Conservation (phyloP, 164 flowering plant species). For the Nymphaea thermarum region DNA sequence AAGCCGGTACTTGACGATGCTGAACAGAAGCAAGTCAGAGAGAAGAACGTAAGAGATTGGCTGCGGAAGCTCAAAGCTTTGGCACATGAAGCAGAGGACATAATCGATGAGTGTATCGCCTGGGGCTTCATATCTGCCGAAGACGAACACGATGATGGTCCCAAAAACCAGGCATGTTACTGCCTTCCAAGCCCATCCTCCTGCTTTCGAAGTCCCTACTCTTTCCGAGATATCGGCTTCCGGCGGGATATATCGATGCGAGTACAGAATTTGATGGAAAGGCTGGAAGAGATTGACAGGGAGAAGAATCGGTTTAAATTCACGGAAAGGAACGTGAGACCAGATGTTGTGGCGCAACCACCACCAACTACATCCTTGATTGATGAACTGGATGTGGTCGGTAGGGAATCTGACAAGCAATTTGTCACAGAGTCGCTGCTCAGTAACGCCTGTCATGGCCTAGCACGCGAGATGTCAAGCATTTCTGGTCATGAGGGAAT, state of each 20-base stretch:
- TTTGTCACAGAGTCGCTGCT: not conserved
- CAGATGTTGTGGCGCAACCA: too few relatives aligned
- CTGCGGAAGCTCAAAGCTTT: constrained; percentile 1
- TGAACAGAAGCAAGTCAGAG: constrained; percentile 13
- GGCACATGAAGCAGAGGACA: constrained; percentile 7
- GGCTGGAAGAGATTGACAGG: not conserved
- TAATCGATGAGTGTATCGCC: constrained; percentile 1
- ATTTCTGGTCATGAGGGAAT: not conserved
- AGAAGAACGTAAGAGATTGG: constrained; percentile 7
- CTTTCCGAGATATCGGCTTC: not conserved
- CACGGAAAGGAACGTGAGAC: not conserved
- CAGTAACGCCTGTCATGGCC: not conserved
- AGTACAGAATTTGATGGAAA: not conserved
- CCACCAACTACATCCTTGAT: not conserved
- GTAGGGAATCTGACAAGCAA: not conserved
- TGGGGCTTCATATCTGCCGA: not conserved
- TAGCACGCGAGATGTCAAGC: too few relatives aligned
- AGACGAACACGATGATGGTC: not conserved
- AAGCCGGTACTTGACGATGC: constrained; percentile 12
- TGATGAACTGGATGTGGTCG: not conserved
- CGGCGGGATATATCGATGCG: not conserved
- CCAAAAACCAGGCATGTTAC: not conserved
- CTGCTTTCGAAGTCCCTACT: too few relatives aligned
- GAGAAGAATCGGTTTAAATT: not conserved
- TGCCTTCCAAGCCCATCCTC: not conserved